Evolutionary conservation across 192 early-diverging fungal species (phyloP).

Genomic region (Linnemannia exigua): DNA sequence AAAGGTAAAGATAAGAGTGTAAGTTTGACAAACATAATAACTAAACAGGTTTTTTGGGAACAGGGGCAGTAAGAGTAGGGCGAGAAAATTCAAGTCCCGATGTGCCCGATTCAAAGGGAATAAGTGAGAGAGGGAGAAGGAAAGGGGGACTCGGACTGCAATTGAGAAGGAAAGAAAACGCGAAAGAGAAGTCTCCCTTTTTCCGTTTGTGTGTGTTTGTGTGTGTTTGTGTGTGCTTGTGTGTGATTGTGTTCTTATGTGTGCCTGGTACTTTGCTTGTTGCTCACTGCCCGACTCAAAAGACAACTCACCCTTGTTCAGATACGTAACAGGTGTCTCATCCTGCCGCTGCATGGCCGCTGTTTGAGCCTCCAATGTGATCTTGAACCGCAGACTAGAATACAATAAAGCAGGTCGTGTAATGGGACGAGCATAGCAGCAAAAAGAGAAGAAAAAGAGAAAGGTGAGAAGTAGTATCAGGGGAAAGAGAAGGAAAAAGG

Average conservation of each 20-base stretch:
- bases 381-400: conserved; percentile 54
- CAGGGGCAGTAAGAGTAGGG: neutral
- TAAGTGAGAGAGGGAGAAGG: neutral
- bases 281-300: too few relatives aligned
- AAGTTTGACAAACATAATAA: too few relatives aligned
- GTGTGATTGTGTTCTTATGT: neutral
- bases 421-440: neutral
- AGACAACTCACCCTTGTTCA: conserved; percentile 75
- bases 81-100: neutral
- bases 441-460: conserved; percentile 2
- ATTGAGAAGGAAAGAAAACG: neutral
- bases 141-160: neutral
- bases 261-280: neutral
- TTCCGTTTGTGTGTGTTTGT: neutral
- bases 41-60: neutral
- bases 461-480: too few relatives aligned
- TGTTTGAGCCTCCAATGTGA: conserved; percentile 65
- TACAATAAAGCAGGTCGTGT: conserved; percentile 13
- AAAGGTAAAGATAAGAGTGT: neutral
- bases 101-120: neutral
- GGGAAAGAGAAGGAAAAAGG: conserved; percentile 2
- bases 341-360: conserved; percentile 69
- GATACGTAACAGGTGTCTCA: conserved; percentile 75
- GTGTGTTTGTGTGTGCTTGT: neutral
- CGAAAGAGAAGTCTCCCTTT: too few relatives aligned